These are phyloP conservation scores for Phytophthora hibernalis DNA, from an alignment of 352 stramenopile genomes.

Conservation along the genomic window DNA sequence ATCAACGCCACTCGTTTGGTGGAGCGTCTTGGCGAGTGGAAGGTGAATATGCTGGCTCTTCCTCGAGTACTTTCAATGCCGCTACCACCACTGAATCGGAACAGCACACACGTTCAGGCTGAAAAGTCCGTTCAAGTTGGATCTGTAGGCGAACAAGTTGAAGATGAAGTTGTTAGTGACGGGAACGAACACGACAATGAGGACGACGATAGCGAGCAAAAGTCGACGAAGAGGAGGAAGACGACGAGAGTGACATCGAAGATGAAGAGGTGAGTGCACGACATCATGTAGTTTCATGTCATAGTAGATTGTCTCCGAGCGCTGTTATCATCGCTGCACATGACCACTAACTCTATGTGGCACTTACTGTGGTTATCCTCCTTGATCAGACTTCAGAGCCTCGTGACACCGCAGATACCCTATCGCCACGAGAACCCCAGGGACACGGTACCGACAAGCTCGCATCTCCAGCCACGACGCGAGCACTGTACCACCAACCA, in stretches of 20 bases:
- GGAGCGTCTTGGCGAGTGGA: slow-evolving; percentile 46
- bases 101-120: neutral
- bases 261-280: slow-evolving; percentile 17
- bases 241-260: neutral
- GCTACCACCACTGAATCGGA: slow-evolving; percentile 11
- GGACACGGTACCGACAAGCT: neutral
- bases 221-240: slow-evolving; percentile 13
- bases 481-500: slow-evolving; percentile 51
- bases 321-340: slow-evolving; percentile 17
- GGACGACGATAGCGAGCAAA: neutral
- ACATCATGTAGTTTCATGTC: slow-evolving; percentile 1
- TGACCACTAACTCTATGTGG: slow-evolving; percentile 36
- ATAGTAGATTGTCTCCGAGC: slow-evolving; percentile 18
- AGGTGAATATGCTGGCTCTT: slow-evolving; percentile 10
- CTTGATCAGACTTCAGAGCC: slow-evolving; percentile 13
- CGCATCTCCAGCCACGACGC: slow-evolving; percentile 14
- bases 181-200: neutral
- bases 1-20: slow-evolving; percentile 43
- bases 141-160: slow-evolving; percentile 5
- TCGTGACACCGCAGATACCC: slow-evolving; percentile 1
- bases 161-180: slow-evolving; percentile 5
- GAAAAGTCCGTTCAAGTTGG: neutral
- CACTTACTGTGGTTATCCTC: slow-evolving; percentile 13
- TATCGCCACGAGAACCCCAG: slow-evolving; percentile 7
- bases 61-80: slow-evolving; percentile 29